Evolutionary conservation across 352 stramenopile species (phyloP), one percentile per base, ranked within the genome.

Genomic region (Pythium aristosporum): DNA sequence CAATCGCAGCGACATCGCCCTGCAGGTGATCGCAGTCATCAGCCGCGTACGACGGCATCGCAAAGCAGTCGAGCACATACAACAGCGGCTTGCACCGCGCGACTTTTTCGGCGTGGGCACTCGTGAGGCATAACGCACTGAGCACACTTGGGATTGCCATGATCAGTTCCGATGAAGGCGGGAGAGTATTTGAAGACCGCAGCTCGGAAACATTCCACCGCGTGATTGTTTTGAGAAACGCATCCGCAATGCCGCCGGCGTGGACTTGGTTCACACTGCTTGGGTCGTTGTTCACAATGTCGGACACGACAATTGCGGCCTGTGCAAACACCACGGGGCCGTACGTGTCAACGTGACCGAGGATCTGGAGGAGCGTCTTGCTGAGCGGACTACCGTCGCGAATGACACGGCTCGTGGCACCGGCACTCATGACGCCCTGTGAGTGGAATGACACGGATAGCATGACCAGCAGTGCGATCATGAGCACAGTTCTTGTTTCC

Each of bases 221-320:
- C 39, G 85, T 93, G n/a, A 98, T 65, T 55, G 97, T 92, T 47
- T 90, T 77, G 13, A 99, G 77, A 62, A 98, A 98, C 0, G 82
- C 85, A 39, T 97, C 87, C 6, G 95, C 97, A 43, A 99, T 79
- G 25, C 97, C 96, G 23, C 80, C 88, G 56, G 87, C 75, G 68
- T 98, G 94, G 8, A 99, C 88, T 72, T 98, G 83, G 73, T 98
- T 91, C 43, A 99, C 91, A 69, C 97, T 93, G 64, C 79, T 98
- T 70, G 79, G 97, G 76, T 99, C 96, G 43, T 96, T 96, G 77
- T 99, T 99, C 77, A 98, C 97, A n/a, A 99, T 82, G 77, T 99
- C 96, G 11, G 88, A 92, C 34, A 99, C 78, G 36, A 99, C 77
- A 21, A 96, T 96, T 5, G 86, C 76, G 12, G 94, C 76, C 57